These are phyloP conservation scores for Danielia reshetovae DNA, from an alignment of 805 yeast species.

Conservation along the genomic window DNA sequence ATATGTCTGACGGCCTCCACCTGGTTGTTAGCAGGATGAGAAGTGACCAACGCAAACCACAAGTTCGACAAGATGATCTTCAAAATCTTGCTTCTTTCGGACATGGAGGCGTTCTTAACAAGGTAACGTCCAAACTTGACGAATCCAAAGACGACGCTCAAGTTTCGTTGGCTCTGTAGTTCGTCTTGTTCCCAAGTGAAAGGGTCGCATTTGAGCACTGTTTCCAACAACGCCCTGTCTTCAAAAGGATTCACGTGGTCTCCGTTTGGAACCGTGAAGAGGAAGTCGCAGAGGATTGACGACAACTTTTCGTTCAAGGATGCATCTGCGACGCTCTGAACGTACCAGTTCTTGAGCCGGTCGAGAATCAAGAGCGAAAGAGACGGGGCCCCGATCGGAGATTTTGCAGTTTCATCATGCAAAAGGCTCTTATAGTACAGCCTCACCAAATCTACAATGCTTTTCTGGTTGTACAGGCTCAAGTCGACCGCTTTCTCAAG, in stretches of 20 bases:
- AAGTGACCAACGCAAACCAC: constrained; percentile 53
- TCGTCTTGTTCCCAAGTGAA: not conserved
- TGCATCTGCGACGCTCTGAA: constrained; percentile 13
- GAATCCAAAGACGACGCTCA: constrained; percentile 20
- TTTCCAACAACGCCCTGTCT: constrained; percentile 8
- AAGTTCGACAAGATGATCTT: constrained; percentile 41
- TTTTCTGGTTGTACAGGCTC: not conserved
- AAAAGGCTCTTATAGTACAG: constrained; percentile 17
- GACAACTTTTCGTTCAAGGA: constrained; percentile 18
- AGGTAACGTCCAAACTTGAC: constrained; percentile 38
- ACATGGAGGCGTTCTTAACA: constrained; percentile 21
- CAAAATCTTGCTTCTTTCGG: constrained; percentile 36
- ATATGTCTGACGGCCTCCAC: constrained; percentile 67
- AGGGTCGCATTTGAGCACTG: constrained; percentile 13
- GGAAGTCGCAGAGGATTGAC: constrained; percentile 17
- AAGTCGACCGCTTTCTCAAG: not conserved
- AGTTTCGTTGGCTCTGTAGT: not conserved
- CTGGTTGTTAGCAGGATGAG: constrained; percentile 52
- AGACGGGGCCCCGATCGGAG: constrained; percentile 14
- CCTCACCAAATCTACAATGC: not conserved
- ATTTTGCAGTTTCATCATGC: constrained; percentile 1
- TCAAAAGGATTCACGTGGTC: constrained; percentile 3
- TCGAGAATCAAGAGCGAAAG: constrained; percentile 18
- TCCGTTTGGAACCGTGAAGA: constrained; percentile 18
- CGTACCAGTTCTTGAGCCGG: constrained; percentile 15